Base-by-base conservation (phyloP, 2,329 filamentous ascomycete genomes). In the Hirsutella minnesotensis region DNA sequence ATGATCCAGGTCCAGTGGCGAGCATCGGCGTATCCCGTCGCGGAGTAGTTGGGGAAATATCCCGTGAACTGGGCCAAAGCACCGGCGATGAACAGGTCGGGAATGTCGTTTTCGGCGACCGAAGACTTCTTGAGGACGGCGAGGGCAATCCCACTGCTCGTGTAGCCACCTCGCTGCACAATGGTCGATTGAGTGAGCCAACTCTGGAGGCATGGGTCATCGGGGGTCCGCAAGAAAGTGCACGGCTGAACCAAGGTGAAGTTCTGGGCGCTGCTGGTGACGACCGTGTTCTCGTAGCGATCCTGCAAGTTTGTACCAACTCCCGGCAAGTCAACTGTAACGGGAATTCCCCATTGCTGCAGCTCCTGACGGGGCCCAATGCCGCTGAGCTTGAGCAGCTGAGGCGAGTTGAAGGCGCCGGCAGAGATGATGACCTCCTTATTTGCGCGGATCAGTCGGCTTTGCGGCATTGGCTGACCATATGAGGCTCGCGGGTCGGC, bases 261-360 rank as follows among this genome's bases (percentile, higher is more conserved):
- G 38, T 47, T 40, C 20, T 2, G 42, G 39, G 0, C 47, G 51
- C 13, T 50, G 47, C 33, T 35, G 33, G 33, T 35, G 33, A 35
- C 33, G 4, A 56, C 47, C 1, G 47, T 49, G 0, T 56, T 49
- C 42, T 59, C 55, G 42, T 57, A 56, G 30, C 52, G 53, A 42
- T 58, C 56, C 43, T 51, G 48, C 13, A 57, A 47, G 57, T 81
- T 80, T 29, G 65, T 69, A 21, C 79, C 80, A 10, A 84, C 77
- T 38, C 77, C 79, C 0, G 77, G 78, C 1, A 79, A 64, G 52
- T 82, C 67, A 3, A 63, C 59, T 35, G 79, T 51, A 8, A 78
- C 65, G 1, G 66, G 58, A 46, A 81, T 79, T 18, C 62, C 56
- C 51, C 71, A 52, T 33, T 49, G 46, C 27, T 52, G 39, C n/a